Base-by-base conservation (phyloP, 306 rosid species). In the Senna tora region DNA sequence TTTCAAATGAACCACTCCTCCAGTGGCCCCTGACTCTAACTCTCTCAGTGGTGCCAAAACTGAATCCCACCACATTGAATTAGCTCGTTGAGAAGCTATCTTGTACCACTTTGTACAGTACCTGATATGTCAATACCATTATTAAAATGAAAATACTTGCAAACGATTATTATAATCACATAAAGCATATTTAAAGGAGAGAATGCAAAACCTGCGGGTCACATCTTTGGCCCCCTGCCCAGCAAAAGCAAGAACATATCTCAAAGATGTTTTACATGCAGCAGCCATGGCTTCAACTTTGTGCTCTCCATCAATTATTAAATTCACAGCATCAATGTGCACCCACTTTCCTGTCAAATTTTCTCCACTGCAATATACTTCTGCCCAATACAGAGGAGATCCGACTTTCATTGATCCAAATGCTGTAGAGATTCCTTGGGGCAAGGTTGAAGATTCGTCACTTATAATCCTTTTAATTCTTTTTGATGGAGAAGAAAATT, bases 201-300 rank as follows among this genome's bases (percentile, higher is more conserved):
- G 73, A 69, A 58, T 21, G 75, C 78, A 75, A 77, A 62, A 94
- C 98, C 97, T 94, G 89, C 92, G 90, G 38, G 98, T 94, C 84
- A 94, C 96, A 50, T 94, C 98, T 87, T 94, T 94, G 65, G 96
- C 97, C 30, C 98, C 98, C 62, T 83, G 86, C 78, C 98, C 98
- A 36, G 94, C 89, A 80, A 94, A 94, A 59, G 97, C 98, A 71
- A 91, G 88, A 71, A 88, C 97, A 76, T 94, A 94, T 89, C 97
- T 86, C 88, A 91, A 80, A 77, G 97, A 74, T 14, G 68, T 79
- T 85, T 87, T 94, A 86, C 96, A 94, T 39, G 98, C 90, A 65
- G 92, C 89, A 71, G 82, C 89, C 84, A 87, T 74, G 56, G 88
- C 89, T 88, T 94, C 98, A 45, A 91, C 97, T 79, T 86, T 89